phyloP scores from a whole-genome alignment of 2,329 filamentous ascomycete genomes.

The Xylariaceae sp. region DNA sequence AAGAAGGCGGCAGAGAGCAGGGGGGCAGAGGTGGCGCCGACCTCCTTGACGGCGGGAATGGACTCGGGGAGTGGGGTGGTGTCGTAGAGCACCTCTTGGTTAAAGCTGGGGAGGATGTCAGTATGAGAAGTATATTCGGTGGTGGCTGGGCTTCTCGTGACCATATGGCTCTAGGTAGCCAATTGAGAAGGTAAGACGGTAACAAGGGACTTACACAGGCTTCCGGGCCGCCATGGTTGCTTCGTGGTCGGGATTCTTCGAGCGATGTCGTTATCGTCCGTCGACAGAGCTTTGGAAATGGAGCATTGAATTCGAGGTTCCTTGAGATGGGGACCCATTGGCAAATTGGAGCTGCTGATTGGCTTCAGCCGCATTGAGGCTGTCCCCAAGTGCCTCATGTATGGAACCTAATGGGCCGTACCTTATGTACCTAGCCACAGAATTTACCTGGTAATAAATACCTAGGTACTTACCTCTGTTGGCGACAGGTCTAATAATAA shows the following conservation, averaged over 20 bases:
- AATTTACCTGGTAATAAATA: too few species aligned
- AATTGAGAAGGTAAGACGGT: slow-evolving; percentile 12
- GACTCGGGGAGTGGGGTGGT: slow-evolving; percentile 89
- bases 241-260: slow-evolving; percentile 20
- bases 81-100: slow-evolving; percentile 89
- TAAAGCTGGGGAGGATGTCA: slow-evolving; percentile 64
- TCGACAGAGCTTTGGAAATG: slow-evolving; percentile 17
- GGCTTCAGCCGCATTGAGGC: slow-evolving; percentile 27
- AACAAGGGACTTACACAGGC: slow-evolving; percentile 46
- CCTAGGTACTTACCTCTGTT: too few species aligned
- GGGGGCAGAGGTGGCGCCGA: slow-evolving; percentile 89
- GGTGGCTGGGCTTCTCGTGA: not conserved
- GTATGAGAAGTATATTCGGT: not conserved
- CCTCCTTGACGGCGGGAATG: slow-evolving; percentile 89
- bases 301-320: slow-evolving; percentile 21
- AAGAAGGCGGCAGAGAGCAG: slow-evolving; percentile 91
- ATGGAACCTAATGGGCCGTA: too few species aligned
- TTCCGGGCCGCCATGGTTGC: slow-evolving; percentile 58
- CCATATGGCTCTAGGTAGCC: slow-evolving; percentile 1
- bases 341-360: slow-evolving; percentile 33
- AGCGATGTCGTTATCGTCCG: slow-evolving; percentile 17
- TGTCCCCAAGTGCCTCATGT: too few species aligned
- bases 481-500: too few species aligned
- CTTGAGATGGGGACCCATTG: slow-evolving; percentile 22
- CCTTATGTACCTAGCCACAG: too few species aligned